phyloP scores from a whole-genome alignment of 2,329 filamentous ascomycete genomes.

The Alternaria rosae region DNA sequence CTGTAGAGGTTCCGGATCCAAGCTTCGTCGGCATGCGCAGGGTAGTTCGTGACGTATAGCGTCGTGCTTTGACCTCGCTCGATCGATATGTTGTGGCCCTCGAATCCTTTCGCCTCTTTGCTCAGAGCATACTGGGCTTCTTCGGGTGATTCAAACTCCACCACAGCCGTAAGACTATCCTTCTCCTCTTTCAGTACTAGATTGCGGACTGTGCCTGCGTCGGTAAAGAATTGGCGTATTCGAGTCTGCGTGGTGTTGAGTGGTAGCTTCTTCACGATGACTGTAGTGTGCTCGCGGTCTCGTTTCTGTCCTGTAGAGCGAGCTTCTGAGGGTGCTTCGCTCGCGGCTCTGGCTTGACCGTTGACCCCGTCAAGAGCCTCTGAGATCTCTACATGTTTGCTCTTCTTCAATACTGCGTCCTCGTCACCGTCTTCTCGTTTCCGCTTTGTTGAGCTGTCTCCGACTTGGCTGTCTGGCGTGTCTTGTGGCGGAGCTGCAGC shows the following conservation, averaged over 20 bases:
- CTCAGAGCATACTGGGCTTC: conserved; percentile 83
- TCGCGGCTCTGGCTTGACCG: conserved; percentile 23
- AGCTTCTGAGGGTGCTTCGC: conserved; percentile 47
- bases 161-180: conserved; percentile 71
- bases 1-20: conserved; percentile 72
- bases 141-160: conserved; percentile 84
- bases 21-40: conserved; percentile 74
- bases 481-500: conserved; percentile 47
- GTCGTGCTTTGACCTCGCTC: conserved; percentile 78
- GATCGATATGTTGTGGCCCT: conserved; percentile 76
- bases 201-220: conserved; percentile 84
- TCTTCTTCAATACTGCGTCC: conserved; percentile 71
- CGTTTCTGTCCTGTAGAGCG: conserved; percentile 64
- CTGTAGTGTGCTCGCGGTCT: conserved; percentile 87
- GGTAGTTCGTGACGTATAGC: conserved; percentile 90
- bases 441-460: conserved; percentile 69
- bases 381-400: conserved; percentile 56
- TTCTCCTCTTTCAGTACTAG: conserved; percentile 72
- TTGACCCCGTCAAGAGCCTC: conserved; percentile 24
- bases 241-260: conserved; percentile 72
- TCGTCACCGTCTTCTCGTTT: conserved; percentile 70
- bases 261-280: conserved; percentile 82
- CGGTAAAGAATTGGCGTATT: conserved; percentile 88
- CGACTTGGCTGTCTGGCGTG: conserved; percentile 22
- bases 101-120: conserved; percentile 80